Percentiles rank a stretch among this genome's conserved stretches.
These are phyloP conservation scores for Crataegus laevigata DNA, from an alignment of 306 rosid genomes.

Conservation along the genomic window DNA sequence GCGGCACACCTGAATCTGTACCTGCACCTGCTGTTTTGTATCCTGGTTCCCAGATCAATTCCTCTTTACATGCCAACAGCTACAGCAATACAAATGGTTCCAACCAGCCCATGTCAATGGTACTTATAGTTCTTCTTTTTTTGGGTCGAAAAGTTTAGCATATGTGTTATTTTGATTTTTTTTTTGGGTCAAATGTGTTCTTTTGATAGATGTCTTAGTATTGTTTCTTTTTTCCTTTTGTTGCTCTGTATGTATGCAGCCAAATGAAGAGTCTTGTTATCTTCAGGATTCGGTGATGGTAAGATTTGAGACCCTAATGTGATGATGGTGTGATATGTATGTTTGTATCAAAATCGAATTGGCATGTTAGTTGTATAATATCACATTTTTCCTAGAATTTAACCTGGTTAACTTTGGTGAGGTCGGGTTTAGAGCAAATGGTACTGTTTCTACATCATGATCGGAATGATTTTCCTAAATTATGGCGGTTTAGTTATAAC, in stretches of 20 bases:
- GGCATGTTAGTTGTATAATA: neutral
- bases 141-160: neutral
- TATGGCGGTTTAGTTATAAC: neutral
- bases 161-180: neutral
- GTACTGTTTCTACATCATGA: neutral
- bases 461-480: neutral
- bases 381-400: neutral
- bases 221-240: neutral
- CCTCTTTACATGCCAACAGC: conserved; percentile 18
- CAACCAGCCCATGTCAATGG: conserved; percentile 22
- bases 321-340: conserved; percentile 4
- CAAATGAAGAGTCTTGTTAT: conserved; percentile 55
- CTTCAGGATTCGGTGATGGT: conserved; percentile 65
- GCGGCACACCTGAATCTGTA: conserved; percentile 23
- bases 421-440: neutral
- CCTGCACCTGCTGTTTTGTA: conserved; percentile 8
- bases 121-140: conserved; percentile 1
- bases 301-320: conserved; percentile 20
- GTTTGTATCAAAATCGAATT: neutral
- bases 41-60: conserved; percentile 28
- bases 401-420: neutral
- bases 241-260: conserved; percentile 23
- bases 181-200: neutral
- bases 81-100: conserved; percentile 19
- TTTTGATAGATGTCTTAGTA: neutral